Evolutionary conservation across 768 basidiomycete species (phyloP), one percentile per base, ranked within the genome.

Genomic region (Dentipellis sp.): DNA sequence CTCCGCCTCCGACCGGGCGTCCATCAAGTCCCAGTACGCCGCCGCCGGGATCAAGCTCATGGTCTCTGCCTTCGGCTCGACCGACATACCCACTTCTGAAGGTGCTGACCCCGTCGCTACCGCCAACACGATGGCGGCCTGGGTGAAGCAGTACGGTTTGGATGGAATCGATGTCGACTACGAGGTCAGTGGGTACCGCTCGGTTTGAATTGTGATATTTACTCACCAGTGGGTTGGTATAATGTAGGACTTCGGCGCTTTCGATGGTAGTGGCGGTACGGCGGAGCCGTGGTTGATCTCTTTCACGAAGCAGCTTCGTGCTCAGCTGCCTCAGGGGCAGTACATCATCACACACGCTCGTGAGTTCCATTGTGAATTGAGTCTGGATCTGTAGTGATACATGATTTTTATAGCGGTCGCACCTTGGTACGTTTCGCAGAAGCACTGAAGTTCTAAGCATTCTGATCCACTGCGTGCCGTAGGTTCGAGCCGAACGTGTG

Each of bases 141-240:
- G 71, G 70, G 78, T 80, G 37, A 72, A 69, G 37, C 54, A 75
- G 58, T 78, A 77, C 52, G 65, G 68, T n/a, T 61, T 81, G 35
- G 75, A 80, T 55, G 80, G 79, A 40, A 74, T 80, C 11, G 80
- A 81, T 51, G 71, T 81, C 48, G 80, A 81, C 63, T 81, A 80
- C 51, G 80, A 77, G 51, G 51, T 23, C 10, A 50, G 16, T n/a
- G 9, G 16, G 12, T 6, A 2, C 19, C 17, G 12, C n/a, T 52
- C 23, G 35, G 19, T 36, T 6, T 52, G 14, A n/a, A 0, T 50
- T 29, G n/a, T 29, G 29, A 3, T 29, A 29, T 29, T 29, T 6
- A 29, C 29, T 3, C 23, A 11, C n/a, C 2, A 11, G n/a, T 21
- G 8, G 11, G 40, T 14, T 3, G n/a, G n/a, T 21, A 48, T 11